Conservation (phyloP, 495 filamentous ascomycete genomes). For the Pyrenula aspistea region DNA sequence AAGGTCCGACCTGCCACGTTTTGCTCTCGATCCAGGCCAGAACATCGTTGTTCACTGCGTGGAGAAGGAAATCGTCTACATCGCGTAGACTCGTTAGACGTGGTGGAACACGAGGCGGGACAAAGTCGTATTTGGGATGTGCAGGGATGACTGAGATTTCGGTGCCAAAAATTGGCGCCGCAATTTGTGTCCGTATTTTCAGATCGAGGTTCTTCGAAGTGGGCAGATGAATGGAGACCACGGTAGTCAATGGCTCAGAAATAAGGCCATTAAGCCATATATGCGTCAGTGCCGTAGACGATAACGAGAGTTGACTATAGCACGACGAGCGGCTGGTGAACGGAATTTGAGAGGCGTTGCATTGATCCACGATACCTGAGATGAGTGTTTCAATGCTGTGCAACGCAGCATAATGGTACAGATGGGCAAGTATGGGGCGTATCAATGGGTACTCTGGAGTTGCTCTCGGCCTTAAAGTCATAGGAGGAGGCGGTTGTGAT, state of each 20-base stretch:
- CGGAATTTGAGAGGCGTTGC: background rate
- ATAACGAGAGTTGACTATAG: background rate
- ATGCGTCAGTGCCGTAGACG: background rate
- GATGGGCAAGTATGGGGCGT: slow-evolving; percentile 49
- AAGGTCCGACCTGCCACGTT: background rate
- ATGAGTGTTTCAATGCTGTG: background rate
- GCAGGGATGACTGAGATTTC: background rate
- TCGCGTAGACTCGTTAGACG: background rate
- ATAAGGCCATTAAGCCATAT: background rate
- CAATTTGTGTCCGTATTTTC: background rate
- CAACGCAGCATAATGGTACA: slow-evolving; percentile 32
- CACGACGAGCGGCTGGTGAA: background rate
- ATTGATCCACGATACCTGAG: background rate
- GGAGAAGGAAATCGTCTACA: background rate
- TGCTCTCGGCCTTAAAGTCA: slow-evolving; percentile 35
- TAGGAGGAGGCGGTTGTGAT: slow-evolving; percentile 45
- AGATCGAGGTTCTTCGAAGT: background rate
- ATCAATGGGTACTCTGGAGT: slow-evolving; percentile 48
- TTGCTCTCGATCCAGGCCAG: background rate
- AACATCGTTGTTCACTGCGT: background rate
- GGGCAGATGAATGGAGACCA: background rate
- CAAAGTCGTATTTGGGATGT: background rate
- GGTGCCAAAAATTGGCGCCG: background rate
- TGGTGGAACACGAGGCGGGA: background rate
- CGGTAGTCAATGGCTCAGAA: background rate